Conservation (phyloP, 306 rosid species). For the barrel medic (Medicago truncatula) region DNA sequence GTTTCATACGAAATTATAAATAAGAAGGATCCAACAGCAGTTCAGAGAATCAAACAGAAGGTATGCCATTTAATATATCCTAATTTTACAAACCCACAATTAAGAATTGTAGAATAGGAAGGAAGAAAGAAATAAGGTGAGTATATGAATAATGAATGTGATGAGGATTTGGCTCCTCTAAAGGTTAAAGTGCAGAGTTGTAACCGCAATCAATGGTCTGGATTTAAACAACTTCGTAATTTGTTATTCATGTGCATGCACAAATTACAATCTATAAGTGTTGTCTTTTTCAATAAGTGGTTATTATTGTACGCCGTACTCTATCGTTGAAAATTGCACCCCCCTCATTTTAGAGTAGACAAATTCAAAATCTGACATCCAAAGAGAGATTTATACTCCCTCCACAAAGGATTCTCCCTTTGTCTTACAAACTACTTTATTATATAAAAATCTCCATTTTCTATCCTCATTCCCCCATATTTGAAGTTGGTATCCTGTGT, state of each 20-base stretch:
- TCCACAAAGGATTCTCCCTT: background rate
- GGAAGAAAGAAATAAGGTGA: conserved; percentile 1
- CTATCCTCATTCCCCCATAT: background rate
- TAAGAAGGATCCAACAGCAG: conserved; percentile 91
- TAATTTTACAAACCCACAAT: background rate
- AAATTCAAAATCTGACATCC: background rate
- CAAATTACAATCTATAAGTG: background rate
- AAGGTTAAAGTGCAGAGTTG: conserved; percentile 10
- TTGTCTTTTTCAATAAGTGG: conserved; percentile 17
- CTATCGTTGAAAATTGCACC: background rate
- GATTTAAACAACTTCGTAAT: background rate
- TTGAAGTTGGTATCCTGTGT: background rate
- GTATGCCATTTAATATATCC: conserved; percentile 47
- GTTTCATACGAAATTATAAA: conserved; percentile 92
- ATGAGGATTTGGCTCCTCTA: background rate
- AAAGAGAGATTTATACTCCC: background rate
- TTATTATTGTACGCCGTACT: background rate
- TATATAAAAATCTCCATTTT: background rate
- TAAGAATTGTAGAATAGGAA: conserved; percentile 12
- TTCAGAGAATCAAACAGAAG: conserved; percentile 92
- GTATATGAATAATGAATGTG: background rate
- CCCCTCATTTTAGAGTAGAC: background rate
- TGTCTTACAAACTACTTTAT: background rate
- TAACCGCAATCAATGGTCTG: background rate
- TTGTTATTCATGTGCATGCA: background rate